These are phyloP conservation scores for Nicotiana rustica DNA, from an alignment of 305 asterid genomes.

Conservation along the genomic window DNA sequence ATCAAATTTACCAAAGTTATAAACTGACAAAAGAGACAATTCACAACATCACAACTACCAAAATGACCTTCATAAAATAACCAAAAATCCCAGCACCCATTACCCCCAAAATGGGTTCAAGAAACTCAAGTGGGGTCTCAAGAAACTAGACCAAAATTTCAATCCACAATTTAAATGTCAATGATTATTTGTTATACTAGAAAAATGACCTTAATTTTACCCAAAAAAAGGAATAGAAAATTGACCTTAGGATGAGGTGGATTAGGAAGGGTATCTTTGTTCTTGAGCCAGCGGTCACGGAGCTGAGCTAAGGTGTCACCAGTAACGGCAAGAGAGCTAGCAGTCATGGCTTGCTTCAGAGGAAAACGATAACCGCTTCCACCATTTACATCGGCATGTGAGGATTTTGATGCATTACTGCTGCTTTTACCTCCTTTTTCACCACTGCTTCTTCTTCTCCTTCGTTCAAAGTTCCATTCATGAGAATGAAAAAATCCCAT, in stretches of 20 bases:
- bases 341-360: constrained; percentile 69
- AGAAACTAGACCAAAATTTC: constrained; percentile 11
- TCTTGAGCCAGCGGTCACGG: constrained; percentile 61
- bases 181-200: neutral
- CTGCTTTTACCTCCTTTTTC: constrained; percentile 34
- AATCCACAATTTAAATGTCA: neutral
- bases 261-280: constrained; percentile 42
- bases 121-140: neutral
- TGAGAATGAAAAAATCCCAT: constrained; percentile 54
- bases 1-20: no score
- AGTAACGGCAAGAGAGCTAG: constrained; percentile 67
- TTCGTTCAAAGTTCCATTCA: constrained; percentile 35
- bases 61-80: no score
- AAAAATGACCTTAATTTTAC: neutral
- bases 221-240: neutral
- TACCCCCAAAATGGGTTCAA: no score
- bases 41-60: no score
- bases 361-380: constrained; percentile 61
- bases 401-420: constrained; percentile 52
- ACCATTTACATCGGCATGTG: constrained; percentile 45
- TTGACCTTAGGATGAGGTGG: constrained; percentile 40
- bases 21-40: no score
- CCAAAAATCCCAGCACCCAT: no score
- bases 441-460: constrained; percentile 40
- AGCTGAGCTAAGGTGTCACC: constrained; percentile 88